phyloP scores from a whole-genome alignment of 495 filamentous ascomycete species.

The Hyphodiscus hymeniophilus region DNA sequence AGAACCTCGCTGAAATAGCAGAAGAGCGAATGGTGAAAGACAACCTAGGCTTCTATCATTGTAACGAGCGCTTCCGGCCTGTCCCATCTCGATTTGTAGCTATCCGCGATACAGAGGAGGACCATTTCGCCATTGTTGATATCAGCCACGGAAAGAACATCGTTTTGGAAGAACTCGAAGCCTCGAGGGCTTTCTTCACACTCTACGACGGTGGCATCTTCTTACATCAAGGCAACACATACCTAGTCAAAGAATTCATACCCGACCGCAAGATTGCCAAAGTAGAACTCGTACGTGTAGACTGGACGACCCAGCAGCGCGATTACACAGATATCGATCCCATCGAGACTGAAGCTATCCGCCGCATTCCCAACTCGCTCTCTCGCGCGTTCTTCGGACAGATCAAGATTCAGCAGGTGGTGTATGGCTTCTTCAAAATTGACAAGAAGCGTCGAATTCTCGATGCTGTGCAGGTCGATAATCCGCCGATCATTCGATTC shows the following conservation, averaged over 20 bases:
- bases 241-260: constrained; percentile 84
- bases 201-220: constrained; percentile 98
- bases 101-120: constrained; percentile 79
- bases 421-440: constrained; percentile 96
- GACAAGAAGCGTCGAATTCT: constrained; percentile 76
- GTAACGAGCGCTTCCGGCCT: constrained; percentile 80
- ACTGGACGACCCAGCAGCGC: constrained; percentile 90
- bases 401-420: constrained; percentile 73
- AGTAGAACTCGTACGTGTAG: constrained; percentile 72
- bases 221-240: constrained; percentile 87
- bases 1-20: constrained; percentile 63
- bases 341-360: constrained; percentile 72
- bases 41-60: constrained; percentile 76
- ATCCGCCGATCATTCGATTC: constrained; percentile 77
- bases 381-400: constrained; percentile 72
- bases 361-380: constrained; percentile 48
- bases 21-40: constrained; percentile 68
- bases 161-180: constrained; percentile 92
- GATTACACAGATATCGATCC: constrained; percentile 96
- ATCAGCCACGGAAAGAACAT: constrained; percentile 72
- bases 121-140: constrained; percentile 90
- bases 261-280: constrained; percentile 65
- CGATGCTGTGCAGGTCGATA: constrained; percentile 87
- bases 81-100: constrained; percentile 73
- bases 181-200: constrained; percentile 88